Percentiles rank a stretch among this genome's conserved stretches.
phyloP scores from a whole-genome alignment of 805 yeast genomes.

The Pichia nakasei region DNA sequence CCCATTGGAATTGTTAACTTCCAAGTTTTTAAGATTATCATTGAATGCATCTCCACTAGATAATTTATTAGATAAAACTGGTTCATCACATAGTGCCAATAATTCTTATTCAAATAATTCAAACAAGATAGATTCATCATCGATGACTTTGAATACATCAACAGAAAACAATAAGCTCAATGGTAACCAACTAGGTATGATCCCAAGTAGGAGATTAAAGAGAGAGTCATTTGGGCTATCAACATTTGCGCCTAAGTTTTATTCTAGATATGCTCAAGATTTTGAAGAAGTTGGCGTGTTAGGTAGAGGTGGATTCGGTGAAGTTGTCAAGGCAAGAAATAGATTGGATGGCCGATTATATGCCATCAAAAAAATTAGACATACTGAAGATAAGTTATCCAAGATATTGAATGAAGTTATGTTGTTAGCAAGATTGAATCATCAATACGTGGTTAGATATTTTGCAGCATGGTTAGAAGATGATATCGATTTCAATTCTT shows the following conservation, averaged over 20 bases:
- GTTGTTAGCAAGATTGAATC: constrained; percentile 83
- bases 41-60: constrained; percentile 30
- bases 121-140: neutral
- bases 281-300: constrained; percentile 88
- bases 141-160: neutral
- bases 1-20: constrained; percentile 77
- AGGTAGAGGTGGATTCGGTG: constrained; percentile 96
- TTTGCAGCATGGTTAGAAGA: constrained; percentile 98
- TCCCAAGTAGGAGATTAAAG: constrained; percentile 8
- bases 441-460: constrained; percentile 92
- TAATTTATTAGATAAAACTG: constrained; percentile 5
- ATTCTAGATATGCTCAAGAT: constrained; percentile 81
- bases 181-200: neutral
- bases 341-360: constrained; percentile 89
- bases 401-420: constrained; percentile 84
- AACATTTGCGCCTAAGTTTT: constrained; percentile 14
- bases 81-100: neutral
- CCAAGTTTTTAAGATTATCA: constrained; percentile 71
- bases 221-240: constrained; percentile 25
- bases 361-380: constrained; percentile 87
- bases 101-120: neutral
- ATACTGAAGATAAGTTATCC: constrained; percentile 69
- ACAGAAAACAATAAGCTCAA: neutral
- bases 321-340: constrained; percentile 94
- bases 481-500: constrained; percentile 26